These are phyloP conservation scores for Paecilomyces fulvus DNA, from an alignment of 2,329 filamentous ascomycete species.

Conservation along the genomic window DNA sequence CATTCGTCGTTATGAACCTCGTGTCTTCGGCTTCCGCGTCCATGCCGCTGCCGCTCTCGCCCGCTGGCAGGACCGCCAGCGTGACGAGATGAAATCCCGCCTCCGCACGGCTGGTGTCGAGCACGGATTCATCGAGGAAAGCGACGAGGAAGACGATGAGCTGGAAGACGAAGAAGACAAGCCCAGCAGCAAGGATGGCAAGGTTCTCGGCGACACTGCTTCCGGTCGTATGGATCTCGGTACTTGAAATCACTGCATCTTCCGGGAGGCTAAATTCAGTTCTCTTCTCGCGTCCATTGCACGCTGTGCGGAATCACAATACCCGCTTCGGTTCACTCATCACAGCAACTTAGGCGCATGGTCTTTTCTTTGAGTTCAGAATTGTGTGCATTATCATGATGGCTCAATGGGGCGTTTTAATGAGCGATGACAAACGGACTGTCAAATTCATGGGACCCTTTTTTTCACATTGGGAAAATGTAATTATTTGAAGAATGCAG, in stretches of 20 bases:
- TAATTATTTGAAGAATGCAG: background rate
- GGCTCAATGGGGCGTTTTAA: background rate
- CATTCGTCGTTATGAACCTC: constrained; percentile 74
- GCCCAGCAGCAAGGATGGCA: constrained; percentile 14
- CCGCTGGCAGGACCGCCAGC: constrained; percentile 78
- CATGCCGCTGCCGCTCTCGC: constrained; percentile 81
- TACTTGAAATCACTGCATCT: constrained; percentile 13
- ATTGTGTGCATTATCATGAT: background rate
- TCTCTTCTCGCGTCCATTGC: background rate
- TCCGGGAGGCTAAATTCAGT: constrained; percentile 1
- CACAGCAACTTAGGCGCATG: background rate
- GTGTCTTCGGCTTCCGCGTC: constrained; percentile 91
- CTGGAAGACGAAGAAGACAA: constrained; percentile 36
- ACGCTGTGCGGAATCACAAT: background rate
- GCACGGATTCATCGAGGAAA: constrained; percentile 65
- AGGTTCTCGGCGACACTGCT: constrained; percentile 19
- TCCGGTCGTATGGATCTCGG: constrained; percentile 31
- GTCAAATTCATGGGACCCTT: background rate
- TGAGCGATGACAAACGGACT: background rate
- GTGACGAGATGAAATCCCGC: constrained; percentile 73
- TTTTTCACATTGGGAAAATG: background rate
- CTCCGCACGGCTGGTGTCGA: constrained; percentile 63
- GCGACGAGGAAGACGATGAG: constrained; percentile 51
- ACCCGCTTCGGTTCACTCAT: background rate
- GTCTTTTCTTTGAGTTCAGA: background rate